Evolutionary conservation across 371 early-diverging fungal genomes (phyloP), one percentile per base, ranked within the genome.

Genomic region (Apophysomyces sp.): DNA sequence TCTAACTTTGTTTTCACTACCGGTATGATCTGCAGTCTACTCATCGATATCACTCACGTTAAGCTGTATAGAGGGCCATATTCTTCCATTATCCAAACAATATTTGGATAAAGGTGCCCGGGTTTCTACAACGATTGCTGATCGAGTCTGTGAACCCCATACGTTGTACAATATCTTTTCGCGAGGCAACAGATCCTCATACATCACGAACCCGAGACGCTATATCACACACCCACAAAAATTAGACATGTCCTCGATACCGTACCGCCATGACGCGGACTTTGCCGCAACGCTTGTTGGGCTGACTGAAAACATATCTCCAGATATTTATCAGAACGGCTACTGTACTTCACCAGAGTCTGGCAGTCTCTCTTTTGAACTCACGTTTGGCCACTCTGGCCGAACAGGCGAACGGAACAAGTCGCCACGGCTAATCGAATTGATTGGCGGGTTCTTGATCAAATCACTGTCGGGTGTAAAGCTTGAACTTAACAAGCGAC

Each of bases 1-100:
- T 78, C 79, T 28, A 94, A 92, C 66, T 86, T 85, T 66, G 92
- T 96, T 15, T 94, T 95, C 67, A 94, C 96, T 0, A 96, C 97
- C 4, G 87, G 84, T 80, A 76, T 53, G 7, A 40, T 16, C 9
- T 18, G 8, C 27, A 9, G 7, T 28, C 9, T 39, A 5, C n/a
- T 52, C n/a, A 39, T 51, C 13, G 21, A 36, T 30, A 21, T 27
- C 28, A 13, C 21, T 44, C 4, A 18, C n/a, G 49, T 21, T 16
- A 27, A 57, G 9, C 29, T 34, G 4, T 39, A 5, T 63, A 88
- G 94, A 94, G 80, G 94, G 92, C 1, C 94, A 94, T 71, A 68
- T 90, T 15, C 69, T 94, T 4, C 71, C 79, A 65, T 54, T 80
- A 65, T 55, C 71, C 41, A 28, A 52, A 58, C 55, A 56, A 9